These are phyloP conservation scores for Naegleria gruberi DNA, from an alignment of 208 protist species.

Conservation along the genomic window DNA sequence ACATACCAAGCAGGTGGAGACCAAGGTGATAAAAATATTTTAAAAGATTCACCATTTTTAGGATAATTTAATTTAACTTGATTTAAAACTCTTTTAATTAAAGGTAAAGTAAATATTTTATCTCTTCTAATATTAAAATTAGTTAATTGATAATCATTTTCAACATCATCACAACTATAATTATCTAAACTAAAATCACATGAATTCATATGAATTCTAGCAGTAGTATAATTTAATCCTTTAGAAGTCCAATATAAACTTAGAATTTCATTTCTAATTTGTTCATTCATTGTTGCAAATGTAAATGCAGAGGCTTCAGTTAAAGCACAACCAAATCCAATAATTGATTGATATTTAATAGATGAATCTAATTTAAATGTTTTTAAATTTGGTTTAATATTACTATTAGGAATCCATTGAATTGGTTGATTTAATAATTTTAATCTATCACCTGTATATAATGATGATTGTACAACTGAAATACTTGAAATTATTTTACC, in stretches of 20 bases:
- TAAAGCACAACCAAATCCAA: constrained; percentile 33
- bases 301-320: constrained; percentile 23
- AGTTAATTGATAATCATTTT: constrained; percentile 20
- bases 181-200: constrained; percentile 27
- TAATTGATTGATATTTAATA: constrained; percentile 21
- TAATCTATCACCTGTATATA: too few relatives aligned
- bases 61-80: background rate
- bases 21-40: constrained; percentile 28
- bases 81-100: constrained; percentile 9
- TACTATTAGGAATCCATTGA: too few relatives aligned
- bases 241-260: background rate
- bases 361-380: background rate
- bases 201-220: constrained; percentile 25
- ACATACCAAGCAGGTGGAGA: constrained; percentile 31
- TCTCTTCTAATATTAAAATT: constrained; percentile 24
- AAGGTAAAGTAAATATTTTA: background rate
- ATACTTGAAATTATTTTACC: too few relatives aligned
- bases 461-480: too few relatives aligned
- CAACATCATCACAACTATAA: constrained; percentile 26
- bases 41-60: background rate
- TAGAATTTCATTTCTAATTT: constrained; percentile 10
- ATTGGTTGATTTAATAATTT: too few relatives aligned
- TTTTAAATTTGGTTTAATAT: too few relatives aligned
- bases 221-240: constrained; percentile 18
- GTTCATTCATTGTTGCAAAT: constrained; percentile 3